A percentile compares a stretch with the other conserved stretches of the same genome.
Evolutionary conservation across 192 early-diverging fungal species (phyloP).

Genomic region (Backusella tuberculispora): DNA sequence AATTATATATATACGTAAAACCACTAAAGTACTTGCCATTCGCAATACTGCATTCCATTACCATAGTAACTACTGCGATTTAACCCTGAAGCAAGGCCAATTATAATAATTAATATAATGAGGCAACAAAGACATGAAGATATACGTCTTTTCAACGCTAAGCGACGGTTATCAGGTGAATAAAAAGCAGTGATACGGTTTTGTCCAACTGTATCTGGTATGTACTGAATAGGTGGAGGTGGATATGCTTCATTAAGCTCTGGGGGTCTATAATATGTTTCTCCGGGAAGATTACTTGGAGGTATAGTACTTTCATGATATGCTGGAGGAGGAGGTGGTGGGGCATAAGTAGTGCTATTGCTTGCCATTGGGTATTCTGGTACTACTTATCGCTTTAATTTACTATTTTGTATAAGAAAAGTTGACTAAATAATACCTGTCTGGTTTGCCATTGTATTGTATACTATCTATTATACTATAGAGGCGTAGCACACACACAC

Average conservation of each 20-base stretch:
- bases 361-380: not conserved
- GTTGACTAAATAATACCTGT: not conserved
- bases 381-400: not conserved
- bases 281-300: not conserved
- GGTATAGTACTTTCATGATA: not conserved
- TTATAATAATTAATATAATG: not conserved
- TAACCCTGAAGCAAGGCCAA: conserved; percentile 15
- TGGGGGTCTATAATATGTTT: conserved; percentile 18
- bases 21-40: not conserved
- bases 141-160: not conserved
- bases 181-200: conserved; percentile 8
- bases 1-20: not conserved
- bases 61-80: not conserved
- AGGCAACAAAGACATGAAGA: not conserved
- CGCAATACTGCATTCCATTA: not conserved
- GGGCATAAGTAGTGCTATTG: not conserved
- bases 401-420: not conserved
- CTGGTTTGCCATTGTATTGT: not conserved
- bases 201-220: not conserved
- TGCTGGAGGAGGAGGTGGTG: conserved; percentile 7
- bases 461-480: not conserved
- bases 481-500: not conserved
- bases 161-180: not conserved
- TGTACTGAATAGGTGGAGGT: not conserved
- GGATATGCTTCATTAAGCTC: conserved; percentile 4